Conservation (phyloP, 805 yeast genomes). For the Lipomyces oligophaga region DNA sequence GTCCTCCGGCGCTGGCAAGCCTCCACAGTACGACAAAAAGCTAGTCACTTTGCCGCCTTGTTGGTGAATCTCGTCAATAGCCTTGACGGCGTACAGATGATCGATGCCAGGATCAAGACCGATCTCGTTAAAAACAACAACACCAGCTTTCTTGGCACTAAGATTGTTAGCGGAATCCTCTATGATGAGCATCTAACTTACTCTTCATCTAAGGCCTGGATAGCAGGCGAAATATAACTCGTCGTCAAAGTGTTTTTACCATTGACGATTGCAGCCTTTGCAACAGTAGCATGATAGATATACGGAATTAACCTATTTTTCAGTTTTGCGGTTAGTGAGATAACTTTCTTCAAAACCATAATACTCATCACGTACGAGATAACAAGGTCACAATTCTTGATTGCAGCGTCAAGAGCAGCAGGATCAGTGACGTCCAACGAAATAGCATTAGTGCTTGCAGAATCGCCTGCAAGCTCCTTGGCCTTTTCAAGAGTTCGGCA, state of each 20-base stretch:
- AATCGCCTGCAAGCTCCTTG: conserved; percentile 70
- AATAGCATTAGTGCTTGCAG: conserved; percentile 64
- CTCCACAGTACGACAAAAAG: conserved; percentile 97
- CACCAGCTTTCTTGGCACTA: conserved; percentile 79
- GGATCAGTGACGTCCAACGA: conserved; percentile 84
- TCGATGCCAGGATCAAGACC: conserved; percentile 99
- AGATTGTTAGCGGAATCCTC: conserved; percentile 30
- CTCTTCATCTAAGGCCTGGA: conserved; percentile 26
- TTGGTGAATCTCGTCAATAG: conserved; percentile 92
- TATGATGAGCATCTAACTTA: no score
- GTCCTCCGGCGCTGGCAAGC: conserved; percentile 96
- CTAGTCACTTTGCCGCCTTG: conserved; percentile 89
- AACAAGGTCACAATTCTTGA: conserved; percentile 74
- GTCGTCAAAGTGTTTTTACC: conserved; percentile 86
- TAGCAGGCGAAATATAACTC: conserved; percentile 70
- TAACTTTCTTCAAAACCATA: neutral
- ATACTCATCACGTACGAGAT: conserved; percentile 52
- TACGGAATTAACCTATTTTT: conserved; percentile 70
- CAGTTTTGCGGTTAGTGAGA: neutral
- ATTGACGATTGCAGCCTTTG: conserved; percentile 84
- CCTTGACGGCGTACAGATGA: conserved; percentile 96
- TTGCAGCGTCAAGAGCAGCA: conserved; percentile 70
- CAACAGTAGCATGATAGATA: conserved; percentile 89
- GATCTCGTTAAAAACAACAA: conserved; percentile 96
- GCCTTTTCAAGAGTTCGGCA: conserved; percentile 92